phyloP scores from a whole-genome alignment of 306 rosid species.

The Lathyrus sativus region DNA sequence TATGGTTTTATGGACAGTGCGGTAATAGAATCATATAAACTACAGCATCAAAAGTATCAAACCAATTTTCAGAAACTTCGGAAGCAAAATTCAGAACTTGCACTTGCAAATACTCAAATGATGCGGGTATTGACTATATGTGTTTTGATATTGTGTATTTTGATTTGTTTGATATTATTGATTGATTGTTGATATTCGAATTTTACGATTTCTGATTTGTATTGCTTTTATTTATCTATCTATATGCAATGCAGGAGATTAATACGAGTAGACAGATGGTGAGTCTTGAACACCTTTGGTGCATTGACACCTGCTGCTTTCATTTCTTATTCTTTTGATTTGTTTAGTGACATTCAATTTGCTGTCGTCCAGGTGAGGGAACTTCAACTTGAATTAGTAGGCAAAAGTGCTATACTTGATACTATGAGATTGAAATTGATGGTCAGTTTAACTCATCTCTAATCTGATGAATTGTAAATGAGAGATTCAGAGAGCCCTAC shows the following conservation, averaged over 20 bases:
- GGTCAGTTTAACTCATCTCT: constrained; percentile 54
- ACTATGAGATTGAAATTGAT: constrained; percentile 48
- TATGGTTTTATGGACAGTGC: constrained; percentile 51
- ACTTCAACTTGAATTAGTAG: constrained; percentile 71
- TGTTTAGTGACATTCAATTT: constrained; percentile 21
- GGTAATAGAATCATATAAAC: constrained; percentile 54
- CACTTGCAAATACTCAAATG: constrained; percentile 69
- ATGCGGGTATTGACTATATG: constrained; percentile 53
- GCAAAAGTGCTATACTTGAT: constrained; percentile 67
- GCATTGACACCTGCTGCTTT: constrained; percentile 14
- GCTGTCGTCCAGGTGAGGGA: constrained; percentile 56
- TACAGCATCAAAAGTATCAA: constrained; percentile 61
- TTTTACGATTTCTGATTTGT: constrained; percentile 12
- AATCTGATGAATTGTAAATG: constrained; percentile 20
- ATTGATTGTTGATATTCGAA: constrained; percentile 7
- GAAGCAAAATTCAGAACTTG: constrained; percentile 77
- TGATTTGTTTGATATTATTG: neutral
- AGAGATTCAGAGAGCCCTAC: constrained; percentile 4
- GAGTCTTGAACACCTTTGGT: constrained; percentile 46
- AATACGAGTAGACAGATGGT: constrained; percentile 74
- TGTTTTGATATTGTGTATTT: constrained; percentile 8
- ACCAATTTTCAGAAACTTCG: constrained; percentile 57
- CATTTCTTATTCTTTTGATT: constrained; percentile 10
- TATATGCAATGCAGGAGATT: constrained; percentile 71
- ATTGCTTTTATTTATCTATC: constrained; percentile 37